phyloP scores from a whole-genome alignment of 441 rosid species.

The Pelargonium cotyledonis region DNA sequence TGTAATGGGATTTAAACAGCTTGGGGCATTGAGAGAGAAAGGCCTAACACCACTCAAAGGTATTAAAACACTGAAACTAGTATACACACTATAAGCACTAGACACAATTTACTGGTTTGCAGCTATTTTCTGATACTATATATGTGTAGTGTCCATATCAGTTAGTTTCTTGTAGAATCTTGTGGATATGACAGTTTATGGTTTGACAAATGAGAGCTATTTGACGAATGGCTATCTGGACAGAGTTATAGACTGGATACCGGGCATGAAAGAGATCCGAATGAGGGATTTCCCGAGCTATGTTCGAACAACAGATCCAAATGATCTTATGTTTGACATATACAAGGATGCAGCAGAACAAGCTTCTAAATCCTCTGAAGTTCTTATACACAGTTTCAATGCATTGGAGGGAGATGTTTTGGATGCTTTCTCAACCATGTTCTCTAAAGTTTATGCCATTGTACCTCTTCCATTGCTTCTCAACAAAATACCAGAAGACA shows the following conservation, averaged over 20 bases:
- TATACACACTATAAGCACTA: no score
- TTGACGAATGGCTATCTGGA: conserved; percentile 6
- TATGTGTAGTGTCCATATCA: conserved; percentile 12
- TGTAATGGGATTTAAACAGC: neutral
- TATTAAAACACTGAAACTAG: neutral
- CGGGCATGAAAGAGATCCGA: neutral
- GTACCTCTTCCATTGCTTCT: conserved; percentile 20
- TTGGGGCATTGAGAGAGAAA: neutral
- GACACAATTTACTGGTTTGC: no score
- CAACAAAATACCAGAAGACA: conserved; percentile 3
- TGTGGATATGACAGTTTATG: neutral
- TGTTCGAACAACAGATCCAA: neutral
- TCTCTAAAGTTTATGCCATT: conserved; percentile 9
- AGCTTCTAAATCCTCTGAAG: conserved; percentile 10
- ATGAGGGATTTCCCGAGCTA: conserved; percentile 1
- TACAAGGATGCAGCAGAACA: neutral
- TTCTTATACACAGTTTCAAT: conserved; percentile 10
- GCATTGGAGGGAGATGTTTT: conserved; percentile 15
- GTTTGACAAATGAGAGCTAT: conserved; percentile 9
- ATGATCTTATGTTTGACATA: neutral
- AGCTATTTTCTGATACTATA: no score
- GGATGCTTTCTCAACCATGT: conserved; percentile 12
- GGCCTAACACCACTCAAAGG: conserved; percentile 4
- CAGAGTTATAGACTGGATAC: conserved; percentile 13
- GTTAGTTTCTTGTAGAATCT: conserved; percentile 4